Base-by-base conservation (phyloP, 139 green algal species). In the Medakamo hakoo region DNA sequence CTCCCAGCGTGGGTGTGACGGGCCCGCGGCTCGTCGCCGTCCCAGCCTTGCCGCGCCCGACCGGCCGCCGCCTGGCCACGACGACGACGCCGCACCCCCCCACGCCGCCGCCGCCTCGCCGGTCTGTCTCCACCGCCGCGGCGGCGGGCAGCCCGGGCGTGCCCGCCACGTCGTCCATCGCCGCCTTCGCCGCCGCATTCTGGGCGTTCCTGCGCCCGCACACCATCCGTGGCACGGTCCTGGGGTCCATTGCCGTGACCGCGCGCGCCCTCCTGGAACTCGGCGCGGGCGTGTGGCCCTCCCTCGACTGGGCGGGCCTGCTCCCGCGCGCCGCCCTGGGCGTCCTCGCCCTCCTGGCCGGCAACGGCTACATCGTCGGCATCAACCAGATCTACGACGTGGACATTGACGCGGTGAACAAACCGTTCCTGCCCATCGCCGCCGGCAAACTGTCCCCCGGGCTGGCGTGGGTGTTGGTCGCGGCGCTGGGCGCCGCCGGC, bases 331-430 rank as follows among this genome's bases (percentile, higher is more conserved):
- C 93, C 4, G 65, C 89, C 25, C 70, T 94, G 61, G 92, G 88
- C 18, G 72, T 96, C 31, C 27, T 94, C 19, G 88, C 88, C 4
- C 79, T 95, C 65, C 81, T 99, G 58, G 94, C 84, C 61, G 93
- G 92, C 30, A 99, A 99, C 72, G 93, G 92, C 27, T 99, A 93
- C 82, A 99, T 99, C 64, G 93, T 99, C 49, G 93, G 93, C 66
- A 98, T 99, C 86, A 99, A 99, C 72, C 76, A 78, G 65, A 90
- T 96, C 27, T 95, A 93, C 70, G 90, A 97, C 59, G 89, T 94
- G 14, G 81, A 94, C 52, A 96, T 97, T 27, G 90, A 97, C 71
- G 72, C 79, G 22, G 84, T 98, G 49, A 98, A 97, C 79, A 99
- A 99, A 78, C 93, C 93, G 20, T 99, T 95, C 80, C 77, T 99